phyloP scores from a whole-genome alignment of 2,329 filamentous ascomycete species.

The Graphilbum ipis-grandicollis region DNA sequence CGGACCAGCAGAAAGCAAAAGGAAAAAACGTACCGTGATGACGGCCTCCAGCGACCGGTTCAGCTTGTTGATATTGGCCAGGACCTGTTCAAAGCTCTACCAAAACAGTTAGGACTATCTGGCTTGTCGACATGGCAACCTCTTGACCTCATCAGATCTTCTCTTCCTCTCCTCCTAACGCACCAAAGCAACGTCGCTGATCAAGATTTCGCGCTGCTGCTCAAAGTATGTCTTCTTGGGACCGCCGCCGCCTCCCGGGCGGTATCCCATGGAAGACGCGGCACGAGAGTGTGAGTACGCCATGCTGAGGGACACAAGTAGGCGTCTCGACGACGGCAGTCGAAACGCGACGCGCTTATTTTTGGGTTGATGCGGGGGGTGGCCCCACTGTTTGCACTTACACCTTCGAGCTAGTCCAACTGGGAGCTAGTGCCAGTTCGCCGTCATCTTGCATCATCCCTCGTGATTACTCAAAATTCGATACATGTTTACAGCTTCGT shows the following conservation, averaged over 20 bases:
- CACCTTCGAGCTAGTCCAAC: too few relatives aligned
- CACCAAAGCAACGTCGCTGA: constrained; percentile 58
- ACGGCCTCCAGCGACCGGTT: constrained; percentile 86
- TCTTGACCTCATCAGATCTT: not conserved
- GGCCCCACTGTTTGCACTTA: too few relatives aligned
- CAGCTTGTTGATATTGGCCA: constrained; percentile 89
- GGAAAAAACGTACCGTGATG: constrained; percentile 48
- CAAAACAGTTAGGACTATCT: not conserved
- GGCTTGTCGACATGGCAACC: not conserved
- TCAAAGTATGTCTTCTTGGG: constrained; percentile 48
- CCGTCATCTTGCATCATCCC: too few relatives aligned
- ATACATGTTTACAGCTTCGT: too few relatives aligned
- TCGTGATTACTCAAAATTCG: too few relatives aligned
- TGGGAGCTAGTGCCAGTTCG: too few relatives aligned
- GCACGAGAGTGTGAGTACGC: not conserved
- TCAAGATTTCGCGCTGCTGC: constrained; percentile 53
- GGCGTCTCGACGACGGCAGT: too few relatives aligned
- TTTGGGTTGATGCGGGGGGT: too few relatives aligned
- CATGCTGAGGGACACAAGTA: too few relatives aligned
- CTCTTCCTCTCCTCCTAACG: constrained; percentile 6
- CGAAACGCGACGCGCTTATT: too few relatives aligned
- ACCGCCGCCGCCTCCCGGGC: not conserved
- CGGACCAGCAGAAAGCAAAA: not conserved
- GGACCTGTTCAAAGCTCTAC: constrained; percentile 75
- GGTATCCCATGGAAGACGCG: not conserved